These are phyloP conservation scores for Malus hybrid DNA, from an alignment of 331 rosid species.

Conservation along the genomic window DNA sequence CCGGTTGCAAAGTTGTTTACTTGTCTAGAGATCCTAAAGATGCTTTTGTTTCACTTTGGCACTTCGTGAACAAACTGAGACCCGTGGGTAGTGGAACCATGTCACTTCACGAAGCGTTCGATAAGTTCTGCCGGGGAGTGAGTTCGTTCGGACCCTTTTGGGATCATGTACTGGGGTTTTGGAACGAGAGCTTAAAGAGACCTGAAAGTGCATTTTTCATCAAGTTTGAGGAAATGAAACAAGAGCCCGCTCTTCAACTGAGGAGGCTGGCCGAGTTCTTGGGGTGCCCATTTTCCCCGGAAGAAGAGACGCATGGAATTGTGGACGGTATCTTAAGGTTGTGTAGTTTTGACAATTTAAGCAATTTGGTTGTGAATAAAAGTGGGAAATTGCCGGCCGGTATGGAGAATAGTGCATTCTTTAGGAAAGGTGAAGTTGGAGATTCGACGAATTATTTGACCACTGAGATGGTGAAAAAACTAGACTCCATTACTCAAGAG, in stretches of 20 bases:
- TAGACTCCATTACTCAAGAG: slow-evolving; percentile 7
- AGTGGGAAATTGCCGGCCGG: slow-evolving; percentile 14
- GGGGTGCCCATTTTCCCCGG: slow-evolving; percentile 19
- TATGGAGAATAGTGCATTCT: slow-evolving; percentile 18
- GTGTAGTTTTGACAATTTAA: slow-evolving; percentile 36
- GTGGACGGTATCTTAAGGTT: slow-evolving; percentile 9
- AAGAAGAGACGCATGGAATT: slow-evolving; percentile 29
- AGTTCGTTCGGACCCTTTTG: slow-evolving; percentile 27
- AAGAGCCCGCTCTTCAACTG: slow-evolving; percentile 2
- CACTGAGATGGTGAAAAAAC: slow-evolving; percentile 4
- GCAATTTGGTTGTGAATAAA: slow-evolving; percentile 38
- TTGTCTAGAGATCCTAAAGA: slow-evolving; percentile 39
- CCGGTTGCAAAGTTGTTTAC: slow-evolving; percentile 27
- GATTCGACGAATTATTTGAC: slow-evolving; percentile 27
- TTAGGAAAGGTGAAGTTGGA: slow-evolving; percentile 26
- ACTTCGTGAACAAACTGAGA: slow-evolving; percentile 24
- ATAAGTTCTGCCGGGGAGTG: slow-evolving; percentile 33
- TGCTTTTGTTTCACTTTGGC: slow-evolving; percentile 34
- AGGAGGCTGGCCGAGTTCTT: slow-evolving; percentile 33
- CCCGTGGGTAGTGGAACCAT: not conserved
- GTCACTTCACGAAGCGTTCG: slow-evolving; percentile 22
- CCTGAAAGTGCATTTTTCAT: slow-evolving; percentile 19
- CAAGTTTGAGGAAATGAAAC: slow-evolving; percentile 35
- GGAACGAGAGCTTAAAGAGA: slow-evolving; percentile 25
- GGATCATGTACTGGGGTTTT: slow-evolving; percentile 39